A percentile compares a stretch with the other conserved stretches of the same genome.
These are phyloP conservation scores for Penicillium sp. DNA, from an alignment of 2,329 filamentous ascomycete species.

Conservation along the genomic window DNA sequence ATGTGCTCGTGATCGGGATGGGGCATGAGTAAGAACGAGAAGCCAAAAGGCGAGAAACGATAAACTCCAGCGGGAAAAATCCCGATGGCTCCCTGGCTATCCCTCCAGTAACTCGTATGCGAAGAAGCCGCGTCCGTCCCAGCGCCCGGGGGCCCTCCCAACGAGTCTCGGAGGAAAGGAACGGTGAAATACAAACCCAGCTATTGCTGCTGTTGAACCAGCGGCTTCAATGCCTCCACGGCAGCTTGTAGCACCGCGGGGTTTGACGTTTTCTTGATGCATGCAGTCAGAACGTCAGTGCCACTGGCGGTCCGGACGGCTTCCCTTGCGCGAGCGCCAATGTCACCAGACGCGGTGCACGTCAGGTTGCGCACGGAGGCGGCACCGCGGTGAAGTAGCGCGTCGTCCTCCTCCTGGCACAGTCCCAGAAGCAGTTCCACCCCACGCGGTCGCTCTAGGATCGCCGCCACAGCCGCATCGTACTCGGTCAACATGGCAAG, in stretches of 20 bases:
- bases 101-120: too few species aligned
- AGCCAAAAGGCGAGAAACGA: slow-evolving; percentile 5
- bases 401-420: slow-evolving; percentile 64
- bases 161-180: slow-evolving; percentile 4
- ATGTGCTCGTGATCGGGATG: slow-evolving; percentile 22
- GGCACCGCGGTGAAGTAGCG: slow-evolving; percentile 62
- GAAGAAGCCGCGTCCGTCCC: too few species aligned
- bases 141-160: too few species aligned
- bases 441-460: slow-evolving; percentile 69
- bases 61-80: too few species aligned
- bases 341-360: slow-evolving; percentile 59
- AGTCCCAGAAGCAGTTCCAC: slow-evolving; percentile 75
- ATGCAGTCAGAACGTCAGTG: slow-evolving; percentile 65
- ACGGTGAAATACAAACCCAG: slow-evolving; percentile 6
- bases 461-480: slow-evolving; percentile 67
- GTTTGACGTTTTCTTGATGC: slow-evolving; percentile 65
- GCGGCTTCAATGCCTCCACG: slow-evolving; percentile 68
- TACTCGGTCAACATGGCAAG: slow-evolving; percentile 79
- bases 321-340: slow-evolving; percentile 59
- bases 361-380: slow-evolving; percentile 74
- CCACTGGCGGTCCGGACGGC: slow-evolving; percentile 63
- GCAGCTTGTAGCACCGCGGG: slow-evolving; percentile 68
- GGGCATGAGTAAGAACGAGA: slow-evolving; percentile 9
- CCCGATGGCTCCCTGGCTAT: too few species aligned
- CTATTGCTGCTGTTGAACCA: slow-evolving; percentile 47